A percentile compares a stretch with the other conserved stretches of the same genome.
Evolutionary conservation across 805 yeast genomes (phyloP).

Genomic region (Barnettozyma sp.): DNA sequence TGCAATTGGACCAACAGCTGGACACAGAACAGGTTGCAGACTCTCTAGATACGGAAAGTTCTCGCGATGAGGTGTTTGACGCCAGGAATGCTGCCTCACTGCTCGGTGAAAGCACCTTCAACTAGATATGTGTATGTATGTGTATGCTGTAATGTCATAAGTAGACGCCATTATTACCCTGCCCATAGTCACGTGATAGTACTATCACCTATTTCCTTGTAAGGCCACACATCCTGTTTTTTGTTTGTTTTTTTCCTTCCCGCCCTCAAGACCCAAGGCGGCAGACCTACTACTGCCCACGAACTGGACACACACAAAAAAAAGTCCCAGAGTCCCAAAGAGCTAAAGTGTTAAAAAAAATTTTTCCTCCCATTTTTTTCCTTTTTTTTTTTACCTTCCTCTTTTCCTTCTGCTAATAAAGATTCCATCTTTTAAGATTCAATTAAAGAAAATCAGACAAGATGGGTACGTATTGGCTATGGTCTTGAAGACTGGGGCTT

Average conservation of each 20-base stretch:
- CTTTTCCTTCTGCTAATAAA: conserved; percentile 3
- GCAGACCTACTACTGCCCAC: too few species aligned
- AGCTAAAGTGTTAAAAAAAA: conserved; percentile 5
- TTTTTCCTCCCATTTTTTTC: conserved; percentile 8
- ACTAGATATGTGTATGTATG: neutral
- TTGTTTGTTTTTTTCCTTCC: too few species aligned
- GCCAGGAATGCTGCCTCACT: conserved; percentile 80
- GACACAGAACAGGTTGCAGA: conserved; percentile 10
- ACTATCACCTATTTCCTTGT: too few species aligned
- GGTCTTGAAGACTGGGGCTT: too few species aligned
- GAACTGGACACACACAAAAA: too few species aligned
- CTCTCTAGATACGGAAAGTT: conserved; percentile 18
- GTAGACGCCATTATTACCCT: too few species aligned
- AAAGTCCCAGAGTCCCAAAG: too few species aligned
- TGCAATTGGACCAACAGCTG: conserved; percentile 11
- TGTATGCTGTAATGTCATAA: too few species aligned
- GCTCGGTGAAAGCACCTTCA: conserved; percentile 68
- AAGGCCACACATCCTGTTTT: too few species aligned
- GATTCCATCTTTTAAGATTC: conserved; percentile 11
- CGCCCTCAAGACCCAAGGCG: too few species aligned
- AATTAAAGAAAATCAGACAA: conserved; percentile 20
- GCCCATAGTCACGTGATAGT: too few species aligned
- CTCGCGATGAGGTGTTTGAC: conserved; percentile 43
- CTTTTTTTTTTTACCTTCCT: too few species aligned
- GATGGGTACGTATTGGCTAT: conserved; percentile 28